Evolutionary conservation across 139 green algal genomes (phyloP), one percentile per base, ranked within the genome.

Genomic region (Chlamydomonas eustigma): DNA sequence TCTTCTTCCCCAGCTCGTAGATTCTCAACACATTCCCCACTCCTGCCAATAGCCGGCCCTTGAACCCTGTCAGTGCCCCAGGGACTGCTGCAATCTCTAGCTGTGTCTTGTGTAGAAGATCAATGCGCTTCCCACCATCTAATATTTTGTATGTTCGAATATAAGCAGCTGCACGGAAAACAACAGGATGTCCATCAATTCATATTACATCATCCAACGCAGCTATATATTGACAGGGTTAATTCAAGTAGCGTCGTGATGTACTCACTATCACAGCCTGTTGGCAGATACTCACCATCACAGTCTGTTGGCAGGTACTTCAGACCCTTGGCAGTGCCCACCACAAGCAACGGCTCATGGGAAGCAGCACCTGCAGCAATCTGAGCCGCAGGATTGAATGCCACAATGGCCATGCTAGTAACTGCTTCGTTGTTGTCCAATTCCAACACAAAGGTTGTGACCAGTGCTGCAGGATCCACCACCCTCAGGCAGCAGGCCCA

Each of bases 1-100:
- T 96, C 86, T 97, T 97, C 83, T 97, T 97, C 76, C 96, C 96
- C 38, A 97, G 71, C 58, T 99, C 96, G 73, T 97, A 98, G 58
- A 99, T 74, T 8, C 93, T 87, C 64, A 99, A 84, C 31, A 85
- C 78, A 69, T 87, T 84, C 51, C 93, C 94, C 8, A 98, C 82
- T 28, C 96, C 94, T 5, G 89, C 94, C 50, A 99, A 89, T 79
- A 99, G 81, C 30, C 88, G 84, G 4, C 91, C 92, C 85, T 97
- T 93, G 89, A 97, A 97, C 6, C 76, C 83, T 31, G 78, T 82
- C 74, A 99, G 75, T 4, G 94, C 92, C 0, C 88, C 86, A 2
- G 92, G 91, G 33, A 97, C 76, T 37, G 85, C 88, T 31, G 89
- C 87, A 44, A 97, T 83, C 33, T 94, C 89, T 37, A 97, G 82